Percentiles rank a stretch among this genome's conserved stretches.
Evolutionary conservation across 1,139 yeast genomes (phyloP).

Genomic region (Scheffersomyces parashehatae): DNA sequence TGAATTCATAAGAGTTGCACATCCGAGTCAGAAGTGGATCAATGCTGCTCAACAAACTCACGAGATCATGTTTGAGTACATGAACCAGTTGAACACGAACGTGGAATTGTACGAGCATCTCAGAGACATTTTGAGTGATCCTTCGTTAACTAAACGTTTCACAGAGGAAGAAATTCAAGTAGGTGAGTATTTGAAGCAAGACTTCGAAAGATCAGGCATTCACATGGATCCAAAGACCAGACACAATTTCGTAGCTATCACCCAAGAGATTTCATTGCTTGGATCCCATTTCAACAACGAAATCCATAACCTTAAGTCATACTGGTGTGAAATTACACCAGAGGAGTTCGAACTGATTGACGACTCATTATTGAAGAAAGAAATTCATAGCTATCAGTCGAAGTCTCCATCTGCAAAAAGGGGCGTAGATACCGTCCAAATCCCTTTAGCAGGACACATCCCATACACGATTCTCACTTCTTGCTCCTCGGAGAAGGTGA

Average conservation of each 20-base stretch:
- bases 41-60: constrained; percentile 87
- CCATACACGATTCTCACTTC: constrained; percentile 67
- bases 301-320: constrained; percentile 44
- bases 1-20: constrained; percentile 87
- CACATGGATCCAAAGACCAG: constrained; percentile 72
- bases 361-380: constrained; percentile 21
- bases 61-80: constrained; percentile 86
- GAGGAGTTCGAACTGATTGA: constrained; percentile 33
- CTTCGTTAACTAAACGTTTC: constrained; percentile 37
- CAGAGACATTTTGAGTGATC: constrained; percentile 52
- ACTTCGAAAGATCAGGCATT: constrained; percentile 89
- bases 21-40: constrained; percentile 72
- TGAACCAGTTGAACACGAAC: constrained; percentile 89
- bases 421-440: constrained; percentile 29
- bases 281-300: constrained; percentile 79
- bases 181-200: constrained; percentile 76
- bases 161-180: constrained; percentile 77
- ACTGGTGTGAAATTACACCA: constrained; percentile 38
- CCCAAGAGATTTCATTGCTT: constrained; percentile 76
- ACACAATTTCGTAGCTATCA: constrained; percentile 69
- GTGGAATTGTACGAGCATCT: constrained; percentile 68
- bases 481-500: constrained; percentile 55
- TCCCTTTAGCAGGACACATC: constrained; percentile 71
- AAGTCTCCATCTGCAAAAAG: constrained; percentile 11
- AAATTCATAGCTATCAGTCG: constrained; percentile 28